Evolutionary conservation across 1,139 yeast species (phyloP).

Genomic region (Blastobotrys malaysiensis): DNA sequence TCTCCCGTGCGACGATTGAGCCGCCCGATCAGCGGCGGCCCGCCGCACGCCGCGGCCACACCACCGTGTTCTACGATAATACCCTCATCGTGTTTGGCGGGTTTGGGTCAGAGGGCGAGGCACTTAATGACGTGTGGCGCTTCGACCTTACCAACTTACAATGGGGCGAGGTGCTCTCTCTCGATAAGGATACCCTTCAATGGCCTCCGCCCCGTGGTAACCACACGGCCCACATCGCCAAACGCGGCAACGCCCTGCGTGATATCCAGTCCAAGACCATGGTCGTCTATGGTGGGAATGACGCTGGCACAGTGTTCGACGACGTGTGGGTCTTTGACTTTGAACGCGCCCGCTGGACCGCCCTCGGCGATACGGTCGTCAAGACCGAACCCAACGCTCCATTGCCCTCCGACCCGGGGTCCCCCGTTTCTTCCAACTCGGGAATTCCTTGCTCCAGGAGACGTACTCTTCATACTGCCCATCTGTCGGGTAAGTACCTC

Average conservation of each 20-base stretch:
- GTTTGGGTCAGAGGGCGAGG: constrained; percentile 11
- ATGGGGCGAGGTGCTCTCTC: constrained; percentile 18
- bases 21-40: constrained; percentile 12
- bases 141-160: constrained; percentile 14
- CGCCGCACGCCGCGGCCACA: constrained; percentile 21
- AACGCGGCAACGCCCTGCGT: constrained; percentile 1
- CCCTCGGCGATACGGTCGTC: constrained; percentile 7
- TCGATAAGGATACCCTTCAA: constrained; percentile 20
- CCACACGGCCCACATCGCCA: constrained; percentile 21
- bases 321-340: constrained; percentile 23
- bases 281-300: constrained; percentile 23
- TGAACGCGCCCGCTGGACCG: constrained; percentile 16
- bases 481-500: constrained; percentile 18
- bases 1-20: constrained; percentile 12
- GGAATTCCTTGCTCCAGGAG: neutral
- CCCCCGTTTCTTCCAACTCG: neutral
- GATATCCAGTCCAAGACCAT: constrained; percentile 11
- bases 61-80: constrained; percentile 11
- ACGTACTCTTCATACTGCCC: constrained; percentile 20
- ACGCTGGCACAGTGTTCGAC: constrained; percentile 16
- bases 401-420: neutral
- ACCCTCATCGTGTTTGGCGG: constrained; percentile 26
- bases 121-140: constrained; percentile 23
- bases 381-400: constrained; percentile 2
- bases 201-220: constrained; percentile 24